phyloP scores from a whole-genome alignment of 2,329 filamentous ascomycete species.

The Piedraia hortae region DNA sequence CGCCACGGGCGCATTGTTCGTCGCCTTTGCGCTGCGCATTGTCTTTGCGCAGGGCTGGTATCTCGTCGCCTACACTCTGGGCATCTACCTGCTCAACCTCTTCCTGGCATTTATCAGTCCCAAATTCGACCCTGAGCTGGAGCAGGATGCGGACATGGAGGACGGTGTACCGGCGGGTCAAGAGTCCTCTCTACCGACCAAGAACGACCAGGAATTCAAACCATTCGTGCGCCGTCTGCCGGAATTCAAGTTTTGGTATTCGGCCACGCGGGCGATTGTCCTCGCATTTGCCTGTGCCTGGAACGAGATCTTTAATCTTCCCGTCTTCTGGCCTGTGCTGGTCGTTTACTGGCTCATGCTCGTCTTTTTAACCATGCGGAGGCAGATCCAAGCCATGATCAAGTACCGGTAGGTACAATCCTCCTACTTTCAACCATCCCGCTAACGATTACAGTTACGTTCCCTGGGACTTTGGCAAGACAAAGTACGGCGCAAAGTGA shows the following conservation, averaged over 20 bases:
- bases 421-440: too few relatives aligned
- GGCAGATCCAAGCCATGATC: slow-evolving; percentile 99
- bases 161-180: slow-evolving; percentile 35
- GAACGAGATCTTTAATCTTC: slow-evolving; percentile 85
- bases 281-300: slow-evolving; percentile 74
- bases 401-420: slow-evolving; percentile 86
- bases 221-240: slow-evolving; percentile 88
- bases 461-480: slow-evolving; percentile 16
- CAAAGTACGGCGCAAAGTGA: slow-evolving; percentile 12
- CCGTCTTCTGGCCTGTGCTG: slow-evolving; percentile 95
- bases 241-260: slow-evolving; percentile 99
- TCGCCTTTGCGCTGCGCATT: slow-evolving; percentile 71
- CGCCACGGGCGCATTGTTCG: slow-evolving; percentile 45
- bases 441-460: slow-evolving; percentile 12
- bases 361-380: slow-evolving; percentile 88
- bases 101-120: slow-evolving; percentile 96
- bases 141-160: slow-evolving; percentile 87
- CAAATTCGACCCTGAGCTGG: slow-evolving; percentile 94
- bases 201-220: slow-evolving; percentile 90
- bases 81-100: slow-evolving; percentile 95
- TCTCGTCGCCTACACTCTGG: slow-evolving; percentile 90
- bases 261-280: slow-evolving; percentile 60
- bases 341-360: slow-evolving; percentile 98
- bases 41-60: slow-evolving; percentile 93
- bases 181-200: slow-evolving; percentile 59